Evolutionary conservation across 768 basidiomycete genomes (phyloP), one percentile per base, ranked within the genome.

Genomic region (Boletus huronensis): DNA sequence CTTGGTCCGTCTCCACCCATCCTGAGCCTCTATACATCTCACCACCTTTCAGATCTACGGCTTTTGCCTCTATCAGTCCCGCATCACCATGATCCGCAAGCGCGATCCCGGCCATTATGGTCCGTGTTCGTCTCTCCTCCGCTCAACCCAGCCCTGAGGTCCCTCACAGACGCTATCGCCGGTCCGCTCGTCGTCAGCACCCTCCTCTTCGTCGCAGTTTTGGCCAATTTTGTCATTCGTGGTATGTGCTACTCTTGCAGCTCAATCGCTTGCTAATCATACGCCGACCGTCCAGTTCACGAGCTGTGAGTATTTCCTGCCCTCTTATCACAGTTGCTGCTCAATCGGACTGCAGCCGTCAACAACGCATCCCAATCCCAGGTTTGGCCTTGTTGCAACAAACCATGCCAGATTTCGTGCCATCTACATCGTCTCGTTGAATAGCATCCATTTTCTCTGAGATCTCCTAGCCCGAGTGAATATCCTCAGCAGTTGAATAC

Each of bases 61-160:
- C 0, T 97, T 90, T 70, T 72, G 70, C 1, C 72, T 98, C 40
- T 98, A 96, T 66, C 91, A 98, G 68, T 80, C 85, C 55, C 83
- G 97, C 42, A 83, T 98, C 50, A 87, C 87, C 44, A 87, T 93
- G 84, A 98, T 99, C 58, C 87, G 89, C 13, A 82, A 86, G 58
- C 79, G 95, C 44, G 90, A 93, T 71, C 87, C 93, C 26, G 89
- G 91, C 0, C 84, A 89, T 64, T 97, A 97, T 60, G 94, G 94
- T 97, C 38, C 1, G 60, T 62, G 7, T 17, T 52, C 41, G 77
- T 71, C 26, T 23, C 21, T 21, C 1, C n/a, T 38, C 42, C n/a
- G 19, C 48, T 16, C 10, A 8, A 28, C 8, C 26, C 35, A 9
- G 43, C 52, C 34, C 54, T 46, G 25, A 62, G 7, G 34, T 14